Base-by-base conservation (phyloP, 2,329 filamentous ascomycete genomes). In the Penicillium sp. region DNA sequence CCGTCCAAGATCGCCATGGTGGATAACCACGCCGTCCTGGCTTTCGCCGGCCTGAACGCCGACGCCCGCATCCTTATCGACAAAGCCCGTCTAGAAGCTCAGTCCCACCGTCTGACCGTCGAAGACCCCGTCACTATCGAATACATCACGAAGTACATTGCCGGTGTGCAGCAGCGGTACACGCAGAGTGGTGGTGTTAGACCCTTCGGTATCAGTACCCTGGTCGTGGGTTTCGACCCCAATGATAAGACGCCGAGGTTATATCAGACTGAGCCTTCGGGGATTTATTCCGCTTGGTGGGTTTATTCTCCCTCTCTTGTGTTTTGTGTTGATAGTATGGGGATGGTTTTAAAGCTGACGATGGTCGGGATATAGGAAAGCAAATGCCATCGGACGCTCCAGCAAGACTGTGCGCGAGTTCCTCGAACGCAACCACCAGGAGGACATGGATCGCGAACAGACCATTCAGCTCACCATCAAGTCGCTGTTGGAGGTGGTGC, bases 381-480 rank as follows among this genome's bases (percentile, higher is more conserved):
- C 93, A 64, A 98, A 98, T 68, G 93, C 93, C 51, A 98, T 98
- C 66, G 93, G 93, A 51, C 86, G 93, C 66, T 97, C 91, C 46
- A 95, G 88, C 81, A 98, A 98, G 81, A 98, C 93, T 9, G 93
- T 98, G 51, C 87, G 93, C 65, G 93, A 98, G 70, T 98, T 98
- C 74, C 82, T 98, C 60, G 93, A 98, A 75, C 85, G 93, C 69
- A 96, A 98, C 76, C 94, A 98, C 80, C 95, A 95, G 78, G 88
- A 94, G 64, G 87, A 88, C 56, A 95, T 98, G 90, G 87, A 96
- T 69, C 83, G 90, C 57, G 89, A 96, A 74, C 85, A 88, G 63
- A 97, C 93, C 35, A 94, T 98, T 70, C 89, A 94, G 68, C 78
- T 98, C 61, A 93, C 93, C 7, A 94, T 98, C 77, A 98, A 98